These are phyloP conservation scores for Letharia lupina DNA, from an alignment of 495 filamentous ascomycete species.

Conservation along the genomic window DNA sequence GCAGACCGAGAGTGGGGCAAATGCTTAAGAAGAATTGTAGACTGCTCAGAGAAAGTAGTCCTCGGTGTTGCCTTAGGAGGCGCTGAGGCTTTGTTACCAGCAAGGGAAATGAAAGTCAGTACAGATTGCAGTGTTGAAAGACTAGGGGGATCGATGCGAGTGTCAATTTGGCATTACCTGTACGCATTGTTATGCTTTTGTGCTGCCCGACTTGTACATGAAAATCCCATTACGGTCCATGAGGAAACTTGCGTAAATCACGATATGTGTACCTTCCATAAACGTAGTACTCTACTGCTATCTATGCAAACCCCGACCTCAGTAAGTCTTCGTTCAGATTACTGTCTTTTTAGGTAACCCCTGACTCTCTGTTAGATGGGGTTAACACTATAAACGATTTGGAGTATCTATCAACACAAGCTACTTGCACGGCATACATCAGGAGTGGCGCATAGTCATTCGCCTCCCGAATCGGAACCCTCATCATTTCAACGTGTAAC, in stretches of 20 bases:
- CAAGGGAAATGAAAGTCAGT: not conserved
- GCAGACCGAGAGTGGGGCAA: conserved; percentile 17
- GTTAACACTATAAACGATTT: not conserved
- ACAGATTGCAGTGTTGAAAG: not conserved
- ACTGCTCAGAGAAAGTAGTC: not conserved
- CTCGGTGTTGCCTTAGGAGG: not conserved
- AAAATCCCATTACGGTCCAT: not conserved
- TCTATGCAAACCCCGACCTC: not conserved
- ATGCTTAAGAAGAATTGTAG: conserved; percentile 9
- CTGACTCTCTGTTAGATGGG: not conserved
- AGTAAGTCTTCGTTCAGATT: not conserved
- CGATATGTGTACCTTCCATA: not conserved
- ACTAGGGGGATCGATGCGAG: not conserved
- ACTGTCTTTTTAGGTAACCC: not conserved
- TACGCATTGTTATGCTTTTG: conserved; percentile 11
- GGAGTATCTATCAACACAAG: not conserved
- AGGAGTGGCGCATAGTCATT: not conserved
- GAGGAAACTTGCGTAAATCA: not conserved
- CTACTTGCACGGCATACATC: not conserved
- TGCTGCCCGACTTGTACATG: conserved; percentile 11
- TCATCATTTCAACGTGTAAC: conserved; percentile 18
- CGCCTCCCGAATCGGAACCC: not conserved
- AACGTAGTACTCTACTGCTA: not conserved
- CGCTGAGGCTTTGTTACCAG: not conserved
- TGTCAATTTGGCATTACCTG: conserved; percentile 3